These are phyloP conservation scores for Claviceps arundinis DNA, from an alignment of 2,329 filamentous ascomycete genomes.

Conservation along the genomic window DNA sequence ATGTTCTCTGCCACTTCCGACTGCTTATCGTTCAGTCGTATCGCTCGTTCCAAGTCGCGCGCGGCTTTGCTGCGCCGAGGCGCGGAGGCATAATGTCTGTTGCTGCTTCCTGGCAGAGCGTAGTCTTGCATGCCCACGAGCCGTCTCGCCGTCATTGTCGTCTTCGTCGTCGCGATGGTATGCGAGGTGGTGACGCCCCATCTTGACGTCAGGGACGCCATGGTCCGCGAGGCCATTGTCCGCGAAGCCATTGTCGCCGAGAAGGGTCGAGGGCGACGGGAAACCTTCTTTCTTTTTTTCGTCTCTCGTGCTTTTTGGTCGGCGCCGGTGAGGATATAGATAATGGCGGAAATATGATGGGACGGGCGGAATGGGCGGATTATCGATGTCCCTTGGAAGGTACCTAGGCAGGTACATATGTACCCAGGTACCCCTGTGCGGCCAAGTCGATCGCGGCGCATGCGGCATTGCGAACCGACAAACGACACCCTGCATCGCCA, in stretches of 20 bases:
- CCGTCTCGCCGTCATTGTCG: not conserved
- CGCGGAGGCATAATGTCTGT: conserved; percentile 13
- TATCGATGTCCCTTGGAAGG: conserved; percentile 5
- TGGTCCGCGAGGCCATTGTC: not conserved
- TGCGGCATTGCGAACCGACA: no score
- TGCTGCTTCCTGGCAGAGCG: not conserved
- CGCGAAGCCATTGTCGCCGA: no score
- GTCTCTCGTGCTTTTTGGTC: not conserved
- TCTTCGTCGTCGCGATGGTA: conserved; percentile 6
- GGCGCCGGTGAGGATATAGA: not conserved
- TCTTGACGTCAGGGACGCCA: conserved; percentile 9
- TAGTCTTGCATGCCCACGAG: conserved; percentile 7
- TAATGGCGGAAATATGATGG: not conserved
- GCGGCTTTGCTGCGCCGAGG: conserved; percentile 14
- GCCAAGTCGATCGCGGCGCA: no score
- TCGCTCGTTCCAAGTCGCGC: conserved; percentile 16
- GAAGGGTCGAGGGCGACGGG: no score
- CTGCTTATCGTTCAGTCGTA: conserved; percentile 11
- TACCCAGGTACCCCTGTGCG: no score
- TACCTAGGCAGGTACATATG: not conserved
- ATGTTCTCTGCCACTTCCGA: conserved; percentile 18
- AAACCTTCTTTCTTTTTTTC: not conserved
- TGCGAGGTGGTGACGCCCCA: conserved; percentile 7
- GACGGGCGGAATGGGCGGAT: conserved; percentile 1
- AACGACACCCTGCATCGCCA: no score